Base-by-base conservation (phyloP, 2,329 filamentous ascomycete genomes). In the Scedosporium dehoogii region DNA sequence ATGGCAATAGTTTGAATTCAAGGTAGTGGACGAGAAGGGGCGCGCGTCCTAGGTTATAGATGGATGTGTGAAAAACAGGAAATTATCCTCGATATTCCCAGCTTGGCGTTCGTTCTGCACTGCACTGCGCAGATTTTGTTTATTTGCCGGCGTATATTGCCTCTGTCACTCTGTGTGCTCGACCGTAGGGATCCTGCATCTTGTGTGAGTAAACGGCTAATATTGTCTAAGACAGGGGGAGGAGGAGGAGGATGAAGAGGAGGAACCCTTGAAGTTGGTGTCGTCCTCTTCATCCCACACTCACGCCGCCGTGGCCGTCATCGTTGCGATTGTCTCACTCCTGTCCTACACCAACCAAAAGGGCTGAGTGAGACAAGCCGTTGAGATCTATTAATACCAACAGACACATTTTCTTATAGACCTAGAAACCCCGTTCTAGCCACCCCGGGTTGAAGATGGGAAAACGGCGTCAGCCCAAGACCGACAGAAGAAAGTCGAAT, bases 81-180 rank as follows among this genome's bases (percentile, higher is more conserved):
- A 6, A 27, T 55, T 55, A 55, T n/a, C 51, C 51, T 23, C 6
- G 23, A 55, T 16, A 27, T 55, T 23, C 23, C 51, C 18, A 55
- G 18, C 51, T 55, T 55, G 51, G 51, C 51, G 21, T 7, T 55
- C 18, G 6, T 27, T 27, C 12, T 55, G 51, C 6, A 18, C 51
- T 29, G 51, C 23, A 55, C 29, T 25, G 51, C 23, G 51, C 51
- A 55, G 51, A n/a, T 6, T 55, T 14, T 48, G 51, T 23, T 23
- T 55, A 55, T 55, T 55, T 55, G 14, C 51, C 51, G 51, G 51
- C 21, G 51, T 55, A 55, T 55, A 55, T 55, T 55, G 51, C 18
- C 23, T 23, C 9, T 23, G 23, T 55, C 23, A 6, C 23, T 23
- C 9, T 23, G 23, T 16, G 51, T 25, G 51, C 51, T 27, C 44